Evolutionary conservation across 2,329 filamentous ascomycete genomes (phyloP).

Genomic region (Penicillium sp.): DNA sequence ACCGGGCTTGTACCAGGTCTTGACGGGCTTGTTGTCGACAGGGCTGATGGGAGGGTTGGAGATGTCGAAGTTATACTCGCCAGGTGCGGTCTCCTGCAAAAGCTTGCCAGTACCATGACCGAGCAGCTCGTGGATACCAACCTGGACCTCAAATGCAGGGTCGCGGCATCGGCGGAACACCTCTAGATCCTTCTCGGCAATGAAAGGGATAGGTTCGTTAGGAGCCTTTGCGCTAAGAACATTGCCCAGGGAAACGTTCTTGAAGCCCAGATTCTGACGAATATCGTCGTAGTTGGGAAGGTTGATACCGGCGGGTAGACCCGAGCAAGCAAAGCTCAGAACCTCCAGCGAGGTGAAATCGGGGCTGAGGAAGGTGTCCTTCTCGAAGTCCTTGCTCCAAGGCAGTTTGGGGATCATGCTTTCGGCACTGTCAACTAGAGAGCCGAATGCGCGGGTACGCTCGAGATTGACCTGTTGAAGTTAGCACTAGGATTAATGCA

Average conservation of each 20-base stretch:
- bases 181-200: slow-evolving; percentile 75
- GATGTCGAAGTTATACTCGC: slow-evolving; percentile 85
- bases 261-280: slow-evolving; percentile 67
- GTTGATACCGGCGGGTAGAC: slow-evolving; percentile 65
- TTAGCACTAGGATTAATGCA: slow-evolving; percentile 36
- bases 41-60: slow-evolving; percentile 81
- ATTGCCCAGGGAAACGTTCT: slow-evolving; percentile 84
- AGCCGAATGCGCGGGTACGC: slow-evolving; percentile 83
- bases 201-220: slow-evolving; percentile 90
- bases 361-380: slow-evolving; percentile 91
- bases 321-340: slow-evolving; percentile 73
- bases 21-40: slow-evolving; percentile 74
- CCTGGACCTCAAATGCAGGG: slow-evolving; percentile 89
- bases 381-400: slow-evolving; percentile 88
- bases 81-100: slow-evolving; percentile 82
- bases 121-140: slow-evolving; percentile 87
- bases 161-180: slow-evolving; percentile 84
- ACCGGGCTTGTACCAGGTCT: slow-evolving; percentile 89
- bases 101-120: slow-evolving; percentile 94
- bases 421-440: slow-evolving; percentile 80
- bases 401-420: slow-evolving; percentile 85
- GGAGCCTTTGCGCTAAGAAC: slow-evolving; percentile 89
- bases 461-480: slow-evolving; percentile 72
- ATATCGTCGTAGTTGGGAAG: slow-evolving; percentile 64
- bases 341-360: slow-evolving; percentile 97